Conservation (phyloP, 768 basidiomycete species). For the Macrolepiota fuliginosa region DNA sequence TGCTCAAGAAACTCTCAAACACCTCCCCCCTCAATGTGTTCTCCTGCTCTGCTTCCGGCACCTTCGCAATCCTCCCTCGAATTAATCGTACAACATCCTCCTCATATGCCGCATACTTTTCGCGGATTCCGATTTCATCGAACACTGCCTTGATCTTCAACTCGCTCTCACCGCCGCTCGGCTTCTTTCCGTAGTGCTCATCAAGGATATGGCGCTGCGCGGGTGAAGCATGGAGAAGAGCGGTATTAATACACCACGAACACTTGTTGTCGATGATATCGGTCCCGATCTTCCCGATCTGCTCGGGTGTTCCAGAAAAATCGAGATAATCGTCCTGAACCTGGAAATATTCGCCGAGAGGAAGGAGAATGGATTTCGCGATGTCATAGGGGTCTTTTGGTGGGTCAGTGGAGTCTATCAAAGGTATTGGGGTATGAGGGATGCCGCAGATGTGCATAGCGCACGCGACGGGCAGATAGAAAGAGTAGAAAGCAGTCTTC, state of each 20-base stretch:
- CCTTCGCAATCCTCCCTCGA: constrained; percentile 63
- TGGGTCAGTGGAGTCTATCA: constrained; percentile 15
- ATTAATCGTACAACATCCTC: constrained; percentile 65
- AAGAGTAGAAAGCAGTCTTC: constrained; percentile 98
- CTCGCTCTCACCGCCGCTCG: constrained; percentile 50
- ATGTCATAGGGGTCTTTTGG: constrained; percentile 49
- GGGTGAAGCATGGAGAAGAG: constrained; percentile 55
- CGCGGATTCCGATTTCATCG: constrained; percentile 62
- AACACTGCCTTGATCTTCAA: constrained; percentile 56
- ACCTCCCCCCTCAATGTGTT: constrained; percentile 54
- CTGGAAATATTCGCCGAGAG: constrained; percentile 98
- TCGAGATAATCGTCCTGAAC: constrained; percentile 98
- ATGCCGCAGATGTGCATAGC: constrained; percentile 70
- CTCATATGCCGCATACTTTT: constrained; percentile 78
- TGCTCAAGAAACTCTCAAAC: constrained; percentile 83
- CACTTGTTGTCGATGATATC: constrained; percentile 99
- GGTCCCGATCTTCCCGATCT: constrained; percentile 95
- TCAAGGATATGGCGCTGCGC: constrained; percentile 60
- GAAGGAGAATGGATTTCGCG: constrained; percentile 80
- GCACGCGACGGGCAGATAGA: constrained; percentile 97
- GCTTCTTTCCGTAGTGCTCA: constrained; percentile 49
- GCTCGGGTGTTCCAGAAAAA: constrained; percentile 84
- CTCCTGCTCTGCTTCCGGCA: constrained; percentile 59
- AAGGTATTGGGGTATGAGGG: constrained; percentile 31
- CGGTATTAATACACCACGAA: constrained; percentile 93